Evolutionary conservation across 73 alveolate genomes (phyloP).

Genomic region (Uronychia binucleata): DNA sequence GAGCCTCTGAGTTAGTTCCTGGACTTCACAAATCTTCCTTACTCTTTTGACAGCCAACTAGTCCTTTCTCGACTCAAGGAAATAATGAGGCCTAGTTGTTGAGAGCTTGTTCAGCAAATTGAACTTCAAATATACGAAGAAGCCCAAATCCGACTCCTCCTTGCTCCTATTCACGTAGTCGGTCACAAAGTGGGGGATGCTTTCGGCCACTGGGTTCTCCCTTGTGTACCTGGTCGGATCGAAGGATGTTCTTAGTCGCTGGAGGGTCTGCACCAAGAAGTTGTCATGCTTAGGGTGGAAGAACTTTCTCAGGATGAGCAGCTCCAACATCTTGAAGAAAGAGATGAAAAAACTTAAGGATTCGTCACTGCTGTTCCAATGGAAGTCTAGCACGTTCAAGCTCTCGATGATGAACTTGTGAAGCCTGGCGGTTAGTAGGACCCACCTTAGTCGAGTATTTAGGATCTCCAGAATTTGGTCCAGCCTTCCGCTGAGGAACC

Average conservation of each 20-base stretch:
- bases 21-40: neutral
- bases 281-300: slow-evolving; percentile 3
- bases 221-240: neutral
- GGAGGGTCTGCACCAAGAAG: neutral
- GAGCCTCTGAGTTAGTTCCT: neutral
- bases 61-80: neutral
- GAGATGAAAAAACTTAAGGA: neutral
- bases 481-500: neutral
- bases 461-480: too few relatives aligned
- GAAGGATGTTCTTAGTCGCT: neutral
- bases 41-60: neutral
- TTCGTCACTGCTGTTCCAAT: slow-evolving; percentile 10
- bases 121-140: neutral
- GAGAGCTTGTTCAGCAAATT: slow-evolving; percentile 2
- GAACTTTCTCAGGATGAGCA: slow-evolving; percentile 8
- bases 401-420: neutral
- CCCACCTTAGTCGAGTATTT: too few relatives aligned
- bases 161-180: neutral
- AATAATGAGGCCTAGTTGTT: neutral
- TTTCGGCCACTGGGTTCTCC: neutral
- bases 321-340: slow-evolving; percentile 7
- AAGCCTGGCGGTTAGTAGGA: neutral
- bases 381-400: slow-evolving; percentile 2
- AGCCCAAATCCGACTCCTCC: neutral
- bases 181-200: neutral